Conservation (phyloP, 306 rosid genomes). For the Fragaria ananassa region DNA sequence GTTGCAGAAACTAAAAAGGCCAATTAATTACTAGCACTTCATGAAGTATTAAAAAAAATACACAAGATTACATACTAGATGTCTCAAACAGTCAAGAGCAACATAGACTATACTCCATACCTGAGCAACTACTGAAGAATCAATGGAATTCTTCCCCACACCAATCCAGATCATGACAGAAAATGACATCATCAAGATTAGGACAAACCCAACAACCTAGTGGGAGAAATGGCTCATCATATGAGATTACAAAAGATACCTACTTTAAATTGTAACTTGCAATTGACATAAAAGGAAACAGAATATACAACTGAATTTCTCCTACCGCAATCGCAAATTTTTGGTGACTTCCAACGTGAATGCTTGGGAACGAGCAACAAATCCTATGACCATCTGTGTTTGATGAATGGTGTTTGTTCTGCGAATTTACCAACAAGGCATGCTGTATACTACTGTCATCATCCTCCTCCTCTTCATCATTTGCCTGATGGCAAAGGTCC, state of each 20-base stretch:
- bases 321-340: constrained; percentile 57
- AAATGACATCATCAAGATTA: constrained; percentile 45
- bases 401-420: constrained; percentile 31
- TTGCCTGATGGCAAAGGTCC: constrained; percentile 78
- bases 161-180: constrained; percentile 57
- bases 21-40: neutral
- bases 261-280: neutral
- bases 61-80: neutral
- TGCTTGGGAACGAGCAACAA: constrained; percentile 54
- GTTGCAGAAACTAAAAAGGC: neutral
- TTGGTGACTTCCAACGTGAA: constrained; percentile 59
- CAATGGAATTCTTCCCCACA: constrained; percentile 41
- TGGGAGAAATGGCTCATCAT: constrained; percentile 23
- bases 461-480: constrained; percentile 59
- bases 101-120: constrained; percentile 26
- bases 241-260: constrained; percentile 19
- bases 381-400: constrained; percentile 31
- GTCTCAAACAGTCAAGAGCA: neutral
- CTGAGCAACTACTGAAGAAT: constrained; percentile 54
- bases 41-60: neutral
- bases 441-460: constrained; percentile 41
- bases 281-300: neutral
- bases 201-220: constrained; percentile 52
- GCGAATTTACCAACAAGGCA: constrained; percentile 45
- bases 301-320: neutral